Conservation (phyloP, 1,284 basidiomycete species). For the Apiotrichum mycotoxinovorans region DNA sequence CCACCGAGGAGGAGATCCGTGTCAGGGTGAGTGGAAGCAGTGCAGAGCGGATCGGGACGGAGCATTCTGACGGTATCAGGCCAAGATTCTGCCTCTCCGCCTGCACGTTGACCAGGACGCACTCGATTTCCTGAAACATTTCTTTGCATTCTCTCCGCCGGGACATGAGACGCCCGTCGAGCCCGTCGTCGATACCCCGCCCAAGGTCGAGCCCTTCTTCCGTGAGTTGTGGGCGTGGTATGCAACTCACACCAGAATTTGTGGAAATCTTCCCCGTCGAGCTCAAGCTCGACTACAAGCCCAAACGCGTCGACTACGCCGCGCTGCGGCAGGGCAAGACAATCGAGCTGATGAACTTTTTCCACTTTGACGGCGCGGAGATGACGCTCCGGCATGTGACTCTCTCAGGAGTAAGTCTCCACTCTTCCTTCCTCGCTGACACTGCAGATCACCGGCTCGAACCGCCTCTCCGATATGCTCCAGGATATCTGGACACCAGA, state of each 20-base stretch:
- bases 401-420: slow-evolving; percentile 70
- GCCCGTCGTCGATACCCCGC: not conserved
- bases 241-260: slow-evolving; percentile 33
- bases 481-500: slow-evolving; percentile 99
- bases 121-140: slow-evolving; percentile 93
- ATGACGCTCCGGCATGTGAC: slow-evolving; percentile 95
- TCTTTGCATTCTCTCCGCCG: slow-evolving; percentile 81
- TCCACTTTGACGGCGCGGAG: slow-evolving; percentile 98
- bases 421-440: not conserved
- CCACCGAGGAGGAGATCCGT: slow-evolving; percentile 68
- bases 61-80: slow-evolving; percentile 54
- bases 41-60: too few species aligned
- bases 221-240: slow-evolving; percentile 29
- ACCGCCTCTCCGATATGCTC: slow-evolving; percentile 78
- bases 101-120: slow-evolving; percentile 98
- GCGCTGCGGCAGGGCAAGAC: slow-evolving; percentile 87
- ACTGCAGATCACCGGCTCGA: slow-evolving; percentile 77
- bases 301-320: slow-evolving; percentile 89
- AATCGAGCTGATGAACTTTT: slow-evolving; percentile 99
- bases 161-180: slow-evolving; percentile 28
- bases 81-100: slow-evolving; percentile 81
- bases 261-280: slow-evolving; percentile 60
- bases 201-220: slow-evolving; percentile 51
- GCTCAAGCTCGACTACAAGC: slow-evolving; percentile 96
- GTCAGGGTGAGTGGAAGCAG: slow-evolving; percentile 61